Conservation (phyloP, 352 stramenopile species). For the Globisporangium recalcitrans region DNA sequence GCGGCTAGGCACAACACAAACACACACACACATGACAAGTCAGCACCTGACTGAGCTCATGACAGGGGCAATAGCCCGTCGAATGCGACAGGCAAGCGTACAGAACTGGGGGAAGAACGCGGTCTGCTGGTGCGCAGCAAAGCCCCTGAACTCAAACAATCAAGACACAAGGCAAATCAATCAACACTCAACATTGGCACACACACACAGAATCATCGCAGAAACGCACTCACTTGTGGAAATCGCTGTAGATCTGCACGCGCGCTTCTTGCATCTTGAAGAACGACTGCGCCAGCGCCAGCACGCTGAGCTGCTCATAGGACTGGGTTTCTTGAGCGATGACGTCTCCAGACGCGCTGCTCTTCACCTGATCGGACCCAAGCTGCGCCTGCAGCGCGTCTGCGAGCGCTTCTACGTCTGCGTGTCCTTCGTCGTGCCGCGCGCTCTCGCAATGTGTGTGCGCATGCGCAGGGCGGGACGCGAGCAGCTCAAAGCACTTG, state of each 20-base stretch:
- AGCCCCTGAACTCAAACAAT: constrained; percentile 32
- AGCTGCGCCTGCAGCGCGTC: constrained; percentile 14
- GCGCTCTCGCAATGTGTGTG: constrained; percentile 56
- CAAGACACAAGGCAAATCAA: not conserved
- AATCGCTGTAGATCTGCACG: constrained; percentile 67
- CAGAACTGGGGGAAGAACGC: constrained; percentile 59
- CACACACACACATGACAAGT: not conserved
- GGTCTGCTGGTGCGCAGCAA: constrained; percentile 61
- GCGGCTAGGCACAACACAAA: constrained; percentile 28
- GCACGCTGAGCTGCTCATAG: constrained; percentile 10
- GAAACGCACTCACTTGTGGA: constrained; percentile 36
- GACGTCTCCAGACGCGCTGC: constrained; percentile 4
- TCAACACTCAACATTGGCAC: not conserved
- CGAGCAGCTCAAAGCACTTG: constrained; percentile 57
- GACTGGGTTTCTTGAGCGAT: not conserved
- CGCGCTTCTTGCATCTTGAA: constrained; percentile 53
- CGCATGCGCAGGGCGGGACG: constrained; percentile 45
- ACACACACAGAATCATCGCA: too few relatives aligned
- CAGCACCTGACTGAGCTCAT: not conserved
- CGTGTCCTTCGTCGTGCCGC: constrained; percentile 9
- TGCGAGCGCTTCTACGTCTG: constrained; percentile 16
- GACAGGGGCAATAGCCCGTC: not conserved
- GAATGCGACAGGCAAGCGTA: constrained; percentile 17
- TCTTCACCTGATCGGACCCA: not conserved
- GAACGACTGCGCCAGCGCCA: constrained; percentile 38